Evolutionary conservation across 2,329 filamentous ascomycete species (phyloP), one percentile per base, ranked within the genome.

Genomic region (Colletotrichum orbiculare): DNA sequence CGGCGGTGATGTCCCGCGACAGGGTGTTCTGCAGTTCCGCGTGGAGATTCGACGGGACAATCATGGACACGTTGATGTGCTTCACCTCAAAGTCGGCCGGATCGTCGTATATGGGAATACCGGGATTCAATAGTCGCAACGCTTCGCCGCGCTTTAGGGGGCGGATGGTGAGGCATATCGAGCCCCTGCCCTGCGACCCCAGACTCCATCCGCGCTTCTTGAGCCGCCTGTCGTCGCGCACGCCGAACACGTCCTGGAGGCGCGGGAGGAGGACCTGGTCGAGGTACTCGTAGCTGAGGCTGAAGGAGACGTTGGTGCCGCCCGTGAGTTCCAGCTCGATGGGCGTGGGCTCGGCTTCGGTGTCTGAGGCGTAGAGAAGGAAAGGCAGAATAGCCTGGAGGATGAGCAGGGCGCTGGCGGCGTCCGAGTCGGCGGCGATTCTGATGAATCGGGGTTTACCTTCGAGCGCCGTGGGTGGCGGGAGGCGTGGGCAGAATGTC

Each of bases 301-400:
- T 87, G 70, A 81, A 87, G 9, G 79, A 77, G 2, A 86, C 83
- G 67, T 90, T 89, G 1, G 87, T 89, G 13, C 87, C 87, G 6
- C 87, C 87, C 2, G 81, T 78, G 7, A 90, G 82, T 15, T 80
- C 78, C 6, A 89, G 69, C 37, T 79, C 78, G 25, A 88, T 75
- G 13, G 63, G 58, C 4, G 45, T 2, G 82, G 79, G 50, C n/a
- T 46, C 62, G 6, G 48, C 38, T n/a, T 66, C 71, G 7, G 77
- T 75, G 64, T 80, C 79, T n/a, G 80, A 77, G 0, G 85, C 81
- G 61, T 87, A 88, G 6, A 90, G 71, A 1, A 89, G 75, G 65
- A 85, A 88, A 0, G 87, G 87, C 6, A 90, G 76, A 8, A 89
- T 76, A 2, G 87, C 86, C 72, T 90, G 87, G 64, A 90, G 79